Base-by-base conservation (phyloP, 2,329 filamentous ascomycete genomes). In the Mycosphaerella sp. region DNA sequence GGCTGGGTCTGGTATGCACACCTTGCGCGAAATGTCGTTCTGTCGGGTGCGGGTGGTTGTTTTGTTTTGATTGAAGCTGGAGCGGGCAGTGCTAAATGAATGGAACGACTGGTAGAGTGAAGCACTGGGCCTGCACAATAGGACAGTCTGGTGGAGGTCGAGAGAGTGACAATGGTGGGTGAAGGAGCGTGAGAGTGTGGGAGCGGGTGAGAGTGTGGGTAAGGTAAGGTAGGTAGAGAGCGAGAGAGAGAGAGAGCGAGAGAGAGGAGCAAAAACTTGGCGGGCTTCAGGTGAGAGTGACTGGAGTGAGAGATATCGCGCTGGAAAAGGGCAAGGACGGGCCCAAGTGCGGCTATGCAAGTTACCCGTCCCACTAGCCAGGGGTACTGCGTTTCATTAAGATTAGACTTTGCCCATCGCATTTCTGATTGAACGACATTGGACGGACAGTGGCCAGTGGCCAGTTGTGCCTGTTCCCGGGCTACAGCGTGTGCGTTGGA, bases 81-180 rank as follows among this genome's bases (percentile, higher is more conserved):
- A 12, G n/a, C 5, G 26, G 26, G 5, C 26, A n/a, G 34, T 31
- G 29, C 31, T 49, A 60, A 60, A 57, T 42, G 56, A 59, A 57
- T 58, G 58, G 48, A 59, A 61, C 59, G 59, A 59, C 59, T 38
- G 49, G 21, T 43, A 48, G 51, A 45, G 59, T 53, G 59, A 44
- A 53, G 59, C 59, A 31, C 59, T 60, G 21, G 32, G 59, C 26
- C 54, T 56, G 44, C 58, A 54, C 48, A 55, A 55, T 40, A 43
- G 56, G 14, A 32, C 54, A 53, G 54, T 57, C 56, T 59, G 56
- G 32, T 21, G 10, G 8, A 42, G 48, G 52, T 34, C n/a, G 48
- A 41, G 43, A 49, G 38, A 39, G 48, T 52, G 58, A 56, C 53
- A 23, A 21, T 21, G 14, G 14, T 42, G 40, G 4, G 34, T 38